phyloP scores from a whole-genome alignment of 495 filamentous ascomycete species.

The Annulohypoxylon nitens region DNA sequence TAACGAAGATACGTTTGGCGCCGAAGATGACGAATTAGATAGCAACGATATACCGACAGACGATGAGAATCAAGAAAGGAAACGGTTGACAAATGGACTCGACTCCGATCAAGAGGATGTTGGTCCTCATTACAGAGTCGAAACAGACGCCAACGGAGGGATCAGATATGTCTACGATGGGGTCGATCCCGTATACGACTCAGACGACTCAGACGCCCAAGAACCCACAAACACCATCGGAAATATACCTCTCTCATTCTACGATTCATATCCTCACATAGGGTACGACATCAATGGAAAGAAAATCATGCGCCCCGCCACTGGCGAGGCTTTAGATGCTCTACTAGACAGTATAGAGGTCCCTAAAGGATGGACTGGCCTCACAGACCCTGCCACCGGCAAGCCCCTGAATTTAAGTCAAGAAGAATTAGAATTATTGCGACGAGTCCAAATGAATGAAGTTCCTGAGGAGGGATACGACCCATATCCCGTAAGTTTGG shows the following conservation, averaged over 20 bases:
- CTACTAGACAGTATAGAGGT: conserved; percentile 95
- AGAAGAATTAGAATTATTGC: conserved; percentile 89
- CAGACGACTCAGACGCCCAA: conserved; percentile 88
- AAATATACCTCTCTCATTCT: conserved; percentile 92
- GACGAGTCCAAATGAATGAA: conserved; percentile 92
- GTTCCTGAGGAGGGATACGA: conserved; percentile 88
- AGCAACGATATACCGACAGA: conserved; percentile 72
- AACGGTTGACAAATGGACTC: conserved; percentile 45
- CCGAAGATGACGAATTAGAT: conserved; percentile 63
- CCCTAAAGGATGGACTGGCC: conserved; percentile 97
- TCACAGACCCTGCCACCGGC: conserved; percentile 92
- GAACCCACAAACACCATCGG: conserved; percentile 90
- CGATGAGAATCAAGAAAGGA: conserved; percentile 58
- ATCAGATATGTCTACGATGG: conserved; percentile 76
- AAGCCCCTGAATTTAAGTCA: conserved; percentile 89
- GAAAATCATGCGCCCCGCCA: conserved; percentile 95
- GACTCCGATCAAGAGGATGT: conserved; percentile 56
- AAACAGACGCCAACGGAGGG: conserved; percentile 67
- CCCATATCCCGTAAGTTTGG: conserved; percentile 76
- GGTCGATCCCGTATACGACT: conserved; percentile 95
- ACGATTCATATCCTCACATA: conserved; percentile 97
- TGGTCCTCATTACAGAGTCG: conserved; percentile 69
- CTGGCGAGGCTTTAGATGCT: conserved; percentile 92
- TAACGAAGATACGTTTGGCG: conserved; percentile 61
- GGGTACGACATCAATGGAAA: conserved; percentile 99